Evolutionary conservation across 306 rosid genomes (phyloP).

Genomic region (Castanea crenata): DNA sequence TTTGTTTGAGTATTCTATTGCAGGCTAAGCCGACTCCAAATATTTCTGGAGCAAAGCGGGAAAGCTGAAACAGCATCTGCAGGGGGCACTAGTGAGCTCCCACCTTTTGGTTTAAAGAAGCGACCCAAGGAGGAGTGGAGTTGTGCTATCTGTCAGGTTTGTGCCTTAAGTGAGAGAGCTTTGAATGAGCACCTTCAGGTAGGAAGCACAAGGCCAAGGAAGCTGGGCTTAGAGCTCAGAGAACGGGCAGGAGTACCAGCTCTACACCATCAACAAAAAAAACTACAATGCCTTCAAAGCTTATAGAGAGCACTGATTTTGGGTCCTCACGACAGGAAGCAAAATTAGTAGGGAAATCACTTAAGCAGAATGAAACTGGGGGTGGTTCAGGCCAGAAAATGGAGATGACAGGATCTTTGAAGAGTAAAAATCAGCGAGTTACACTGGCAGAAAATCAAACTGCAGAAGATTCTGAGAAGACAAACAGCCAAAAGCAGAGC

Average conservation of each 20-base stretch:
- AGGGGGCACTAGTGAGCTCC: conserved; percentile 2
- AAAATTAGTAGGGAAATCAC: conserved; percentile 2
- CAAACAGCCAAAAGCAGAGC: not conserved
- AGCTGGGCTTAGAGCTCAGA: conserved; percentile 20
- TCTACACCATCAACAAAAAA: conserved; percentile 7
- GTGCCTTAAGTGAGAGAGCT: conserved; percentile 25
- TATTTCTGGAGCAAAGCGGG: conserved; percentile 34
- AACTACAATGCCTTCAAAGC: conserved; percentile 13
- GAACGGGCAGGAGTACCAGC: conserved; percentile 8
- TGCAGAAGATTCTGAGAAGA: conserved; percentile 4
- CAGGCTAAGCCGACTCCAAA: conserved; percentile 59
- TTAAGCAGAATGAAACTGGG: conserved; percentile 6
- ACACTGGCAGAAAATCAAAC: conserved; percentile 15
- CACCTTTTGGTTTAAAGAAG: conserved; percentile 31
- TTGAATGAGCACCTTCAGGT: conserved; percentile 56
- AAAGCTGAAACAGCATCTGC: conserved; percentile 30
- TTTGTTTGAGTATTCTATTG: conserved; percentile 29
- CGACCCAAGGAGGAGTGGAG: conserved; percentile 55
- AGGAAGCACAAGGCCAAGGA: conserved; percentile 67
- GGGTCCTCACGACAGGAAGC: conserved; percentile 17
- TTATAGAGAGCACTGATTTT: not conserved
- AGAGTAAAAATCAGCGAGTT: conserved; percentile 13
- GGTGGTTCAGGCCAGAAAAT: conserved; percentile 10
- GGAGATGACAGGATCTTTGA: not conserved
- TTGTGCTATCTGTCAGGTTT: conserved; percentile 55